Evolutionary conservation across 2,329 filamentous ascomycete species (phyloP).

Genomic region (Celoporthe dispersa): DNA sequence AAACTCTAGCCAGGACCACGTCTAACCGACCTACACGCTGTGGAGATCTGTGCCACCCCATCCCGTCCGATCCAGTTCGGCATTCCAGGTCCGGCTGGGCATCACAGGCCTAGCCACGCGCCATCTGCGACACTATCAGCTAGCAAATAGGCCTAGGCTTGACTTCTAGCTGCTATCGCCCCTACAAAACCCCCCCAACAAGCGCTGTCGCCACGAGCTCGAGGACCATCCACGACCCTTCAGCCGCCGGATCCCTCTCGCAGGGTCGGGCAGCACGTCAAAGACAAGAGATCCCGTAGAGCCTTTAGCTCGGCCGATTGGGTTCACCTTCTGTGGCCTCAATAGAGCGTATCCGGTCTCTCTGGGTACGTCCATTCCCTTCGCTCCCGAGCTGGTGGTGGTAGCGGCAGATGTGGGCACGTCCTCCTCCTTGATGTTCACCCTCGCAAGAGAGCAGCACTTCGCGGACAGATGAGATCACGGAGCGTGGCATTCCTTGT

Average conservation of each 20-base stretch:
- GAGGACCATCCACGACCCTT: not conserved
- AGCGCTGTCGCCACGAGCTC: not conserved
- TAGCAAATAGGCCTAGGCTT: not conserved
- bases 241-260: not conserved
- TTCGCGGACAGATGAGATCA: not conserved
- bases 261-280: not conserved
- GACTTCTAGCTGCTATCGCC: not conserved
- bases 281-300: not conserved
- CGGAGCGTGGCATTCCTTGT: not conserved
- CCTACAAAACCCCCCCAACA: not conserved
- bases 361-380: not conserved
- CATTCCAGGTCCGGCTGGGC: not conserved
- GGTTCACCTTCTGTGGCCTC: not conserved
- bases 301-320: not conserved
- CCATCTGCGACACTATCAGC: not conserved
- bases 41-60: not conserved
- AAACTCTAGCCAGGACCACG: not conserved
- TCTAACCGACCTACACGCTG: not conserved
- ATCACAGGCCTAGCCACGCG: not conserved
- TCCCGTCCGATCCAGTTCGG: not conserved
- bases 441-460: not conserved
- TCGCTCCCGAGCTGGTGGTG: no score
- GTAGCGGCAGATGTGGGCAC: not conserved
- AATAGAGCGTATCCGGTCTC: not conserved
- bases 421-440: not conserved